Evolutionary conservation across 352 stramenopile genomes (phyloP), one percentile per base, ranked within the genome.

Genomic region (Phytophthora idaei): DNA sequence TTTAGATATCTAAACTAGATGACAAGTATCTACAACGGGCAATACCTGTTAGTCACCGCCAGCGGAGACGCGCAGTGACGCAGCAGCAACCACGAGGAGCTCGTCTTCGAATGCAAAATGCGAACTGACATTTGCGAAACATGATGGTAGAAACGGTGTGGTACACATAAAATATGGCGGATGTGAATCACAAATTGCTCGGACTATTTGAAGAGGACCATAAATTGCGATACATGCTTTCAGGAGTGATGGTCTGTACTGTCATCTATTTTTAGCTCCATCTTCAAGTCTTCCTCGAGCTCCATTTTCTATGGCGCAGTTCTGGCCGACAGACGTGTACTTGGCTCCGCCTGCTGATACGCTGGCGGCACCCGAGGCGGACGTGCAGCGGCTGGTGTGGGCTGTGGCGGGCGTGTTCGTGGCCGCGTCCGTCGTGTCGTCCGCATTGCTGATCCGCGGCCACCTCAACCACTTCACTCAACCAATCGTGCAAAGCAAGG

Each of bases 401-500:
- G 71, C 80, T 5, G 70, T 98, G n/a, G 94, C 93, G 1, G 94
- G 94, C 4, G 85, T 93, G 3, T 98, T 98, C 69, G 90, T 97
- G 4, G 75, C 97, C 0, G 67, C 95, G 0, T 92, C 85, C 0
- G 87, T 95, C 37, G 57, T 98, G 1, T 87, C 97, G 28, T 97
- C 89, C 10, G 81, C 97, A 67, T 89, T 89, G 65, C 83, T 98
- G 56, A 98, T 98, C 73, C 89, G 85, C 17, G 77, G 78, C 44
- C 96, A 99, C 78, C 61, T 98, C 6, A 71, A 86, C 44, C 92
- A 98, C 69, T 98, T 98, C 63, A 90, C 93, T 55, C 83, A 98
- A 67, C 95, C 96, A 3, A 93, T 95, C 49, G 86, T 98, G 11
- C 97, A 99, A 74, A 87, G 92, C 64, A 99, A 99, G 73, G 97